Evolutionary conservation across 257 asterid genomes (phyloP), one percentile per base, ranked within the genome.

Genomic region (Petunia axillaris): DNA sequence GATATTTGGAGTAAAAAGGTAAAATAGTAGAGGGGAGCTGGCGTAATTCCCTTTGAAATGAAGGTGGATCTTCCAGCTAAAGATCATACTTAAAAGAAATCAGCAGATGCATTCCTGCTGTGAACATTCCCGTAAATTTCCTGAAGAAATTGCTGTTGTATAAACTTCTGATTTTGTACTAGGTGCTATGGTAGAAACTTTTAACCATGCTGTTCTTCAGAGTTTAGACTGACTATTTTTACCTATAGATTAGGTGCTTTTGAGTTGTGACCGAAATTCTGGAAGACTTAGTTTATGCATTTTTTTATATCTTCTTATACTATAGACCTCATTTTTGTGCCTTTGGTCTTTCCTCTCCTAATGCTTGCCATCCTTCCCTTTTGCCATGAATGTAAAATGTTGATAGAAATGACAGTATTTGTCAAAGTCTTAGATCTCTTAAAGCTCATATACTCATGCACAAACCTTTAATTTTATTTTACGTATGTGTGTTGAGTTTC

Each of bases 341-440:
- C 55, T n/a, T n/a, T 4, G 8, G 55, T 8, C 76, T 67, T 25
- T 55, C 15, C 43, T 37, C 75, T 40, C 1, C 75, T 66, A 7
- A n/a, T 3, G 55, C n/a, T n/a, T 16, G 39, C 10, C 38, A 66
- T 66, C 75, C 53, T 66, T 66, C 1, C 76, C 76, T n/a, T 67
- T 67, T 67, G 76, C n/a, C 76, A 68, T 16, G 57, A 40, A 68
- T 15, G 54, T 70, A n/a, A 43, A 43, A 6, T 57, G 57, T 44
- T 2, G 2, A 1, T 16, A 46, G 16, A 62, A 62, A 46, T 8
- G 43, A n/a, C 57, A 2, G 41, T 70, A 70, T 9, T 10, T 25
- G 6, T 70, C 46, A 25, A 25, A 70, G 43, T 70, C 25, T 46
- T 46, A 16, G 41, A 46, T 52, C 4, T 52, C 15, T 52, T 7